These are phyloP conservation scores for Erodium maritimum DNA, from an alignment of 345 rosid genomes.

Conservation along the genomic window DNA sequence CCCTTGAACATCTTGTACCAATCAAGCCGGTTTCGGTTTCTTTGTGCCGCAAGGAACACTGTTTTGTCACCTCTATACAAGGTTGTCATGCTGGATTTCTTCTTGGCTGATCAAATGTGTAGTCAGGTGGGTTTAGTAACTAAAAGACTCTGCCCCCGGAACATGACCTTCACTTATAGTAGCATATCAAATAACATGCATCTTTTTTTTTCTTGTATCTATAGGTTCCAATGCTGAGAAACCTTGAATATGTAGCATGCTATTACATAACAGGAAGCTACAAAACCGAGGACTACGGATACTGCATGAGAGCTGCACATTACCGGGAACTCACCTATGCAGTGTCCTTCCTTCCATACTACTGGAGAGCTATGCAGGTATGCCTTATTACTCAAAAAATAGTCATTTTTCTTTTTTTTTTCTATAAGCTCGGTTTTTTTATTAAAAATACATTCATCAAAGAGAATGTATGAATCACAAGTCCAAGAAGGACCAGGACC, in stretches of 20 bases:
- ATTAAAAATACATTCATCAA: too few relatives aligned
- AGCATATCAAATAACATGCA: background rate
- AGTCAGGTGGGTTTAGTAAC: conserved; percentile 52
- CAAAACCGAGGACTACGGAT: conserved; percentile 74
- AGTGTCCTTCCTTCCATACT: conserved; percentile 91
- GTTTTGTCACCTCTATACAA: conserved; percentile 81
- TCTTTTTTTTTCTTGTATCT: background rate
- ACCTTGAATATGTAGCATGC: conserved; percentile 78
- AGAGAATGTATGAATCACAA: too few relatives aligned
- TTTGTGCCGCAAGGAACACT: conserved; percentile 63
- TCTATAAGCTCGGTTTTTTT: too few relatives aligned
- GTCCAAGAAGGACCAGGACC: too few relatives aligned
- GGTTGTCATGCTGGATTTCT: conserved; percentile 97
- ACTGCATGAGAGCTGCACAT: conserved; percentile 65
- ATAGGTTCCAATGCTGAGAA: conserved; percentile 75
- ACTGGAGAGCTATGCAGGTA: conserved; percentile 99
- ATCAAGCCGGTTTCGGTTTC: conserved; percentile 64
- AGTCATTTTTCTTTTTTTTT: too few relatives aligned
- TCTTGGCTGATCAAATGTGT: conserved; percentile 98
- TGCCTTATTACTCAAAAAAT: too few relatives aligned
- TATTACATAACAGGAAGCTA: conserved; percentile 91
- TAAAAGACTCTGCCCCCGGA: too few relatives aligned
- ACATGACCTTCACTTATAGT: background rate
- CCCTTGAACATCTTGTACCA: conserved; percentile 71
- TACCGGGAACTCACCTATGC: conserved; percentile 88